These are phyloP conservation scores for Neobulgaria alba DNA, from an alignment of 2,329 filamentous ascomycete genomes.

Conservation along the genomic window DNA sequence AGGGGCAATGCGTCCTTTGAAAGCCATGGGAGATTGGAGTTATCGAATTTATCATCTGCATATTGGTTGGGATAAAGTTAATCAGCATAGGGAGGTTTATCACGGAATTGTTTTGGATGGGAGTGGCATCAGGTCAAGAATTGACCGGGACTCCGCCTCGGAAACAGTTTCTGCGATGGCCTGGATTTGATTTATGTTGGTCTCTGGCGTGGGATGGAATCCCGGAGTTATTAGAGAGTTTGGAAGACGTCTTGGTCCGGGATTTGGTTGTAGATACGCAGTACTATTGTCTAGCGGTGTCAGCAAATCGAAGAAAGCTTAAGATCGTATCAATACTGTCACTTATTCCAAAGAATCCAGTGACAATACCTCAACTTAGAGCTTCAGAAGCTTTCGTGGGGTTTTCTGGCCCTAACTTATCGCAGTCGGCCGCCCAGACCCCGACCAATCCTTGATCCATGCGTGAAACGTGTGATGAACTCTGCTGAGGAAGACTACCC, in stretches of 20 bases:
- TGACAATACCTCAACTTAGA: no score
- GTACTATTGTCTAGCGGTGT: not conserved
- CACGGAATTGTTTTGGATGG: slow-evolving; percentile 1
- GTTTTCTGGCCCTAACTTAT: no score
- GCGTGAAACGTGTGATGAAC: no score
- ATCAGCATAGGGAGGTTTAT: slow-evolving; percentile 2
- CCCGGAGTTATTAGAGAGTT: slow-evolving; percentile 12
- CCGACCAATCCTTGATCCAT: no score
- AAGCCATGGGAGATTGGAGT: slow-evolving; percentile 1
- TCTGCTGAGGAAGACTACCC: no score
- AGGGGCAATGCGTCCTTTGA: slow-evolving; percentile 10
- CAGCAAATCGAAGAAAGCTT: not conserved
- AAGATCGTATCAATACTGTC: no score
- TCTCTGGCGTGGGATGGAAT: slow-evolving; percentile 1
- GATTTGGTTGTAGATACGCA: slow-evolving; percentile 9
- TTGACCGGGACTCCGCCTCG: not conserved
- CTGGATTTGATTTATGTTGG: slow-evolving; percentile 2
- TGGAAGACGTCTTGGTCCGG: slow-evolving; percentile 5
- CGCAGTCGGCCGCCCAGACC: no score
- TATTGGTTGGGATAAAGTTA: slow-evolving; percentile 1
- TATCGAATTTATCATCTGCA: not conserved
- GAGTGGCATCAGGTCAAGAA: not conserved
- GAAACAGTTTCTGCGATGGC: not conserved
- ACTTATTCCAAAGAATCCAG: no score
- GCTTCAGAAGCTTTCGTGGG: no score